Percentiles rank a stretch among this genome's conserved stretches.
Conservation (phyloP, 176 grass and related monocot genomes). For the Musa schizocarpa region DNA sequence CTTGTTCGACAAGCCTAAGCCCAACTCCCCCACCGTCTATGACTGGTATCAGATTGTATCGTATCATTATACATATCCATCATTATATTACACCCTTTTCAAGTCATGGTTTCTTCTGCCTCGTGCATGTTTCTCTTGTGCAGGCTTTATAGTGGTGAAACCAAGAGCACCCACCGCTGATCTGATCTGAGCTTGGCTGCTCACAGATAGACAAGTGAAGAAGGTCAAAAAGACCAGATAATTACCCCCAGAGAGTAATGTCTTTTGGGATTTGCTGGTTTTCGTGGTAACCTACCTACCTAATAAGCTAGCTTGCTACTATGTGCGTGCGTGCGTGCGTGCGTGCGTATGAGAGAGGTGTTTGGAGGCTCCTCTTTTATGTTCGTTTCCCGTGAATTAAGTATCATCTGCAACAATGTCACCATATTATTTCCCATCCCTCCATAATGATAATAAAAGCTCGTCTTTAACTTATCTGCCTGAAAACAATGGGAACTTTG, state of each 20-base stretch:
- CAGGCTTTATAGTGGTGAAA: slow-evolving; percentile 86
- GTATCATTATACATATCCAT: too few relatives aligned
- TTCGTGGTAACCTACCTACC: too few relatives aligned
- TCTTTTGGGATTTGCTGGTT: too few relatives aligned
- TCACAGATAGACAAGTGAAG: not conserved
- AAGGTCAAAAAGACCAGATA: too few relatives aligned
- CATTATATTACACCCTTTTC: too few relatives aligned
- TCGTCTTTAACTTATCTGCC: too few relatives aligned
- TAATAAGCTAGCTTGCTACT: not conserved
- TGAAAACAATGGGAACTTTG: too few relatives aligned
- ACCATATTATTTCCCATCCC: too few relatives aligned
- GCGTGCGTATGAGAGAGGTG: not conserved
- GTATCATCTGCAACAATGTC: not conserved
- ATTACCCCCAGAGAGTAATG: too few relatives aligned
- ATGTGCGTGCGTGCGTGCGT: not conserved
- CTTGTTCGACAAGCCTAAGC: slow-evolving; percentile 9
- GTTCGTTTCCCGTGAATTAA: not conserved
- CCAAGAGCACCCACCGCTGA: slow-evolving; percentile 77
- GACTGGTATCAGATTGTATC: not conserved
- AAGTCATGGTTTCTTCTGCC: too few relatives aligned
- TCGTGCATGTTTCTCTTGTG: not conserved
- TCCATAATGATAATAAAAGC: too few relatives aligned
- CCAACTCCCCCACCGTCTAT: slow-evolving; percentile 20
- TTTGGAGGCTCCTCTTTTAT: not conserved
- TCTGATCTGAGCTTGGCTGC: not conserved